These are phyloP conservation scores for Eucalyptus sideroxylon DNA, from an alignment of 345 rosid genomes.

Conservation along the genomic window DNA sequence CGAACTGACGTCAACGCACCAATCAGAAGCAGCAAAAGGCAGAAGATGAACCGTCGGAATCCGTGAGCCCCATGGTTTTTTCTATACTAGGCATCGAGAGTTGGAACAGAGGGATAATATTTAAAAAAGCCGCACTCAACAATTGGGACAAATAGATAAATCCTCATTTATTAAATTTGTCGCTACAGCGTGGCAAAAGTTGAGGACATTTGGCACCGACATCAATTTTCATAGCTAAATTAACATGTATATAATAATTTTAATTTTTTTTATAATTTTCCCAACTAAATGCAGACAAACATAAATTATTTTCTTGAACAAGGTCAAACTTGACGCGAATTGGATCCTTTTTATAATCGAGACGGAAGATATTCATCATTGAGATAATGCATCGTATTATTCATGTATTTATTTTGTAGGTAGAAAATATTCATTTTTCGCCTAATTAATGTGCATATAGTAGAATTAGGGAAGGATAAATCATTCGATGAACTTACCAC, in stretches of 20 bases:
- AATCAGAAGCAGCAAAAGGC: background rate
- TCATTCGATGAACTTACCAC: background rate
- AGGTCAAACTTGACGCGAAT: background rate
- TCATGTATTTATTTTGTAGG: background rate
- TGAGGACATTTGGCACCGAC: background rate
- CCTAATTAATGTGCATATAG: background rate
- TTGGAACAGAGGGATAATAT: background rate
- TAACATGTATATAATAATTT: background rate
- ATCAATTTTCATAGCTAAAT: background rate
- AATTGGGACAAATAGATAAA: background rate
- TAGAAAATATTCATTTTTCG: background rate
- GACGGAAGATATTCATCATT: background rate
- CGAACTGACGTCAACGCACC: background rate
- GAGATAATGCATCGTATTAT: background rate
- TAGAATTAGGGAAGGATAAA: background rate
- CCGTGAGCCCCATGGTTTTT: background rate
- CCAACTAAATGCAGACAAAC: background rate
- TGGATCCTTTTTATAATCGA: background rate
- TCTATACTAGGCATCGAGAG: background rate
- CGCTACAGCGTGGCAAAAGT: background rate
- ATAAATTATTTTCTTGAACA: background rate
- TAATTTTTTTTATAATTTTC: background rate
- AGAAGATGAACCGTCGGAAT: background rate
- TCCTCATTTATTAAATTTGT: background rate
- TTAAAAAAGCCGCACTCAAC: background rate